Conservation (phyloP, 176 grass and related monocot genomes). For the Carex scoparia region DNA sequence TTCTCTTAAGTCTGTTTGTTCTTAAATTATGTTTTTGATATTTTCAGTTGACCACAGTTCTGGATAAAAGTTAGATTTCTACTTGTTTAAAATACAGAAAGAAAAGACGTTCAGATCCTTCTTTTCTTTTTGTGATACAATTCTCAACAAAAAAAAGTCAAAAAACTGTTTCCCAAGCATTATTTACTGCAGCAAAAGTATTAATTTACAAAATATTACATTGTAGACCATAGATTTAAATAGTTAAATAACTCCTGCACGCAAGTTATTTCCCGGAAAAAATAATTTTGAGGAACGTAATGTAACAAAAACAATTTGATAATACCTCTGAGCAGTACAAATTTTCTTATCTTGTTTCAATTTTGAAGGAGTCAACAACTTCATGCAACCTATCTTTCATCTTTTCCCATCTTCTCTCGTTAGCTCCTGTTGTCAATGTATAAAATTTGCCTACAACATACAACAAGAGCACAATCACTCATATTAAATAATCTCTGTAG, state of each 20-base stretch:
- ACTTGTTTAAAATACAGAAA: neutral
- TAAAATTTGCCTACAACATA: slow-evolving; percentile 73
- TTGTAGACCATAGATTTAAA: slow-evolving; percentile 2
- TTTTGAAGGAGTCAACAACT: slow-evolving; percentile 71
- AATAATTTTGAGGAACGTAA: slow-evolving; percentile 17
- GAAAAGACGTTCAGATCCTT: neutral
- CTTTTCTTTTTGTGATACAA: neutral
- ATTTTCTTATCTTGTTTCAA: slow-evolving; percentile 48
- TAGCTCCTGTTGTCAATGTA: slow-evolving; percentile 82
- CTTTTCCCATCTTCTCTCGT: slow-evolving; percentile 94
- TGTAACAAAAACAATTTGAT: slow-evolving; percentile 13
- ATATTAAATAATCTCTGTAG: neutral
- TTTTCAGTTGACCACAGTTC: neutral
- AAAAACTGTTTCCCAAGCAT: neutral
- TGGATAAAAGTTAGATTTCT: neutral
- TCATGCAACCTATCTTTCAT: slow-evolving; percentile 87
- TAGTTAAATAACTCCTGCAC: slow-evolving; percentile 8
- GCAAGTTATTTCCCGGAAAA: slow-evolving; percentile 1
- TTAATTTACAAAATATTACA: slow-evolving; percentile 22
- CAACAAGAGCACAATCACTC: slow-evolving; percentile 2
- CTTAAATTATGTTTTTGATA: neutral
- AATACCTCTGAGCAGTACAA: neutral
- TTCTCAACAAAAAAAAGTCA: neutral
- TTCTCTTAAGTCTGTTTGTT: neutral
- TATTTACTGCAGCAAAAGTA: neutral